These are phyloP conservation scores for Phlebiopsis flavidoalba DNA, from an alignment of 768 basidiomycete genomes.

Conservation along the genomic window DNA sequence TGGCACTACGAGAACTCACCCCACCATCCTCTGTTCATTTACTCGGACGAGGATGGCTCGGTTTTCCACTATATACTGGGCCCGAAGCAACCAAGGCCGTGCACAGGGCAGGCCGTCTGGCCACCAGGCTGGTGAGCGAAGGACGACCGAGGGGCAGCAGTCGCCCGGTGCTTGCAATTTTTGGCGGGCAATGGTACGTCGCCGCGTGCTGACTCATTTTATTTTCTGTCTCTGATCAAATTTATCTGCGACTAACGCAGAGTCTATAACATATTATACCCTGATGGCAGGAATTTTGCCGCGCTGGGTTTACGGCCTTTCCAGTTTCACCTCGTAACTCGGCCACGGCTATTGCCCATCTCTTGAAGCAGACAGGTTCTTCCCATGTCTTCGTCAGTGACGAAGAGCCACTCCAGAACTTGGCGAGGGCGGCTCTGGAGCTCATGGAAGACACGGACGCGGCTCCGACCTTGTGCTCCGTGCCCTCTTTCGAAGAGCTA, in stretches of 20 bases:
- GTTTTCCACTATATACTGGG: slow-evolving; percentile 12
- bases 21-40: slow-evolving; percentile 27
- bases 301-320: slow-evolving; percentile 14
- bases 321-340: slow-evolving; percentile 23
- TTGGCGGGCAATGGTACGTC: slow-evolving; percentile 5
- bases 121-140: neutral
- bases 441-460: slow-evolving; percentile 12
- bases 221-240: neutral
- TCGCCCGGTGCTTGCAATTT: slow-evolving; percentile 8
- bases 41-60: slow-evolving; percentile 14
- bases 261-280: slow-evolving; percentile 9
- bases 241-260: neutral
- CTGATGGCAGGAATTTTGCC: slow-evolving; percentile 4
- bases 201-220: neutral
- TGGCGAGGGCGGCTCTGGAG: slow-evolving; percentile 10
- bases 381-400: slow-evolving; percentile 24
- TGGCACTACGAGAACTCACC: slow-evolving; percentile 26
- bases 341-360: slow-evolving; percentile 23
- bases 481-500: slow-evolving; percentile 14
- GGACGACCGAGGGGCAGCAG: neutral
- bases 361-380: slow-evolving; percentile 19
- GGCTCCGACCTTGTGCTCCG: neutral
- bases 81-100: slow-evolving; percentile 6
- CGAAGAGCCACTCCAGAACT: slow-evolving; percentile 21
- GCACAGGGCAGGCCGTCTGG: slow-evolving; percentile 3